Evolutionary conservation across 805 yeast genomes (phyloP), one percentile per base, ranked within the genome.

Genomic region (Yarrowia sp.): DNA sequence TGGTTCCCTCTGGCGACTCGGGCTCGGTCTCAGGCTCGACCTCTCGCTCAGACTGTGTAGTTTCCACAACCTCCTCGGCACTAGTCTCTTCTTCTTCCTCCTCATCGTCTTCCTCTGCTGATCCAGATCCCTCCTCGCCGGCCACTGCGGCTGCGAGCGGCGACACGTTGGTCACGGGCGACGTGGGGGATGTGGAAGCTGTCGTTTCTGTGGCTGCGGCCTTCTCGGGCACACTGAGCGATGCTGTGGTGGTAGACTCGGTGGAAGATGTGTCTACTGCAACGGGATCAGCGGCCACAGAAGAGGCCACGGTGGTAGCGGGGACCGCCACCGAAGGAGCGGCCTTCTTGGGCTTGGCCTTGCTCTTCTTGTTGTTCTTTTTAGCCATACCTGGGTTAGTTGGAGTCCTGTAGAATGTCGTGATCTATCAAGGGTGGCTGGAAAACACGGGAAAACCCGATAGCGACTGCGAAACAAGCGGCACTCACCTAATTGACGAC

Each of bases 341-440:
- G 12, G 52, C 16, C 52, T 59, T 59, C 52, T 59, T 59, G 52
- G 65, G 19, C 65, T 59, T 59, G 65, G 65, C 52, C 52, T 59
- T 59, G 42, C 14, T 45, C 16, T 59, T 59, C 52, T 59, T 59
- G 50, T 59, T 59, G 42, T 59, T 59, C 52, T 59, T 59, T 45
- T 59, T 59, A 35, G 65, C 65, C 65, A 59, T 59, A 59, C 65
- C 32, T 59, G 52, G 16, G 65, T 59, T 59, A 59, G 65, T 26
- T 9, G 41, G 32, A 26, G 32, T 26, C 32, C 32, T 26, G 32
- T 26, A 26, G 32, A 14, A 8, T 12, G 58, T 36, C 22, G 41
- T 35, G 41, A 19, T n/a, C 56, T 9, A 35, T 35, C 26, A n/a
- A 5, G 19, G 15, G 11, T 14, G 11, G 22, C 41, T 35, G 32